These are phyloP conservation scores for Phytophthora litchii DNA, from an alignment of 352 stramenopile species.

Conservation along the genomic window DNA sequence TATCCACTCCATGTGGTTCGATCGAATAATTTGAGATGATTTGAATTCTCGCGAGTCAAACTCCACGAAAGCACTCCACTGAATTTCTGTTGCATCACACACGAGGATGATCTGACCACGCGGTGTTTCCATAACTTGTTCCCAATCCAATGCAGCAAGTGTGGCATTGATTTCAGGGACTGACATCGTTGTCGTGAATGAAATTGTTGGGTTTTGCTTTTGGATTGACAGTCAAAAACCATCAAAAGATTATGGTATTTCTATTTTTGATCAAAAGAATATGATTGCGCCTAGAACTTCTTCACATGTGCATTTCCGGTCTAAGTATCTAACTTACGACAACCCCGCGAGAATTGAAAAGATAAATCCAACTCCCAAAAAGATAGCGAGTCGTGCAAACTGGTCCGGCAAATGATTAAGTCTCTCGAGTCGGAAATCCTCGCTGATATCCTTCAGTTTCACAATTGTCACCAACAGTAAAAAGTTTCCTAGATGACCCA, in stretches of 20 bases:
- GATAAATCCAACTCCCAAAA: constrained; percentile 54
- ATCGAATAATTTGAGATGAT: background rate
- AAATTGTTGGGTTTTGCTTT: background rate
- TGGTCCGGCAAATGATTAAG: constrained; percentile 61
- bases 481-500: constrained; percentile 75
- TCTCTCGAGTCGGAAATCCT: constrained; percentile 73
- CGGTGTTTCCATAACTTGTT: background rate
- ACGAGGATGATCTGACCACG: background rate
- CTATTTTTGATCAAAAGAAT: too few species aligned
- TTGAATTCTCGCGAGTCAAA: constrained; percentile 1
- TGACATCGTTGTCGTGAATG: background rate
- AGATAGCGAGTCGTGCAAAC: constrained; percentile 50
- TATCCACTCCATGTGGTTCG: constrained; percentile 1
- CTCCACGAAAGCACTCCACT: background rate
- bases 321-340: constrained; percentile 14
- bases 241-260: too few species aligned
- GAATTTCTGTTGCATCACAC: constrained; percentile 3
- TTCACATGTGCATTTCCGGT: background rate
- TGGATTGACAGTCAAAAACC: background rate
- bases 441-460: constrained; percentile 69
- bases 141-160: background rate
- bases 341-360: constrained; percentile 61
- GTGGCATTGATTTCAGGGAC: background rate
- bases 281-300: too few species aligned
- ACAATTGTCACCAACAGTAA: constrained; percentile 60